Percentiles rank a stretch among this genome's conserved stretches.
Evolutionary conservation across 495 filamentous ascomycete genomes (phyloP).

Genomic region (Trypethelium eluteriae): DNA sequence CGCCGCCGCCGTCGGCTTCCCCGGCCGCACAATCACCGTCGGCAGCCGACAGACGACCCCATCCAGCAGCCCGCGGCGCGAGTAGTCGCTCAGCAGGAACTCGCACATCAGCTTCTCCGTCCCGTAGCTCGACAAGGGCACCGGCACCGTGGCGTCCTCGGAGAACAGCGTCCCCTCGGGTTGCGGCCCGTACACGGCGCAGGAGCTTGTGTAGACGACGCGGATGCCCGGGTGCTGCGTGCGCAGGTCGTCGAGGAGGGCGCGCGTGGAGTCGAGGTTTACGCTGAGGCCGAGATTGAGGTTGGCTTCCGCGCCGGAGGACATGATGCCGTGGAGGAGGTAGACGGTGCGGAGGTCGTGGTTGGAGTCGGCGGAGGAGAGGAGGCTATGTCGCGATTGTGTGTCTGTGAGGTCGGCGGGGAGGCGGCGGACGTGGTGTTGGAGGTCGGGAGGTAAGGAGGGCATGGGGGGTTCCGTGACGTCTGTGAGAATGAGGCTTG

Average conservation of each 20-base stretch:
- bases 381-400: conserved; percentile 11
- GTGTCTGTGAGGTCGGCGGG: conserved; percentile 28
- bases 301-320: conserved; percentile 64
- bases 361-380: conserved; percentile 8
- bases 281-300: conserved; percentile 65
- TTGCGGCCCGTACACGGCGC: conserved; percentile 56
- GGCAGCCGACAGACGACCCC: conserved; percentile 63
- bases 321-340: conserved; percentile 84
- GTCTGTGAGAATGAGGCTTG: conserved; percentile 29
- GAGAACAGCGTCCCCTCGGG: conserved; percentile 33
- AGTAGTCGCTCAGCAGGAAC: conserved; percentile 66
- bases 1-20: conserved; percentile 66
- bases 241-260: conserved; percentile 56
- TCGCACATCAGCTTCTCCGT: conserved; percentile 73
- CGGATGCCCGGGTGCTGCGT: conserved; percentile 51
- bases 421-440: conserved; percentile 20
- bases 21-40: conserved; percentile 66
- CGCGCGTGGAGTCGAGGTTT: conserved; percentile 65
- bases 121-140: conserved; percentile 66
- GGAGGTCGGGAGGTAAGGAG: conserved; percentile 5
- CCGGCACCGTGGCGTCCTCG: conserved; percentile 52
- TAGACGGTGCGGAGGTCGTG: conserved; percentile 54
- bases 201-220: conserved; percentile 55
- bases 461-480: conserved; percentile 31
- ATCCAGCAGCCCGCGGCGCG: conserved; percentile 60